Evolutionary conservation across 768 basidiomycete species (phyloP).

Genomic region (Mycena venus): DNA sequence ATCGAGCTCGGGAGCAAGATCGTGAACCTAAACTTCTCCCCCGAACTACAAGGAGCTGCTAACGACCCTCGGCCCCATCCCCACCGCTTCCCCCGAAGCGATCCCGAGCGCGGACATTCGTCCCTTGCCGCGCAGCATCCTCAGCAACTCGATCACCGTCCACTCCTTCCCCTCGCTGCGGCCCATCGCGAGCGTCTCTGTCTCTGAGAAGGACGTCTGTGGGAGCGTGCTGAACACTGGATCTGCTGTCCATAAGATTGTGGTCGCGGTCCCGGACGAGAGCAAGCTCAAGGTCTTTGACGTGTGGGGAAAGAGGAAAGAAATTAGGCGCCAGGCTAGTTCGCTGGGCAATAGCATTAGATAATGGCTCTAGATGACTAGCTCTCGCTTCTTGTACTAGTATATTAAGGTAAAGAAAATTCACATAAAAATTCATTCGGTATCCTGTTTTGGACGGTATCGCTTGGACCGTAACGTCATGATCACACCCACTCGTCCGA

Average conservation of each 20-base stretch:
- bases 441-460: not conserved
- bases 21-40: slow-evolving; percentile 79
- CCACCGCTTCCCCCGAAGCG: slow-evolving; percentile 27
- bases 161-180: slow-evolving; percentile 73
- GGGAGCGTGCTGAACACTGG: slow-evolving; percentile 69
- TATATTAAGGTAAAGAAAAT: no score
- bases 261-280: slow-evolving; percentile 74
- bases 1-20: slow-evolving; percentile 71
- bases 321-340: slow-evolving; percentile 43
- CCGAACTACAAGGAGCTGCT: slow-evolving; percentile 88
- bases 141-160: slow-evolving; percentile 57
- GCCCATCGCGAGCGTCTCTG: slow-evolving; percentile 59
- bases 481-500: not conserved
- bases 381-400: not conserved
- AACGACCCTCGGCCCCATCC: slow-evolving; percentile 74
- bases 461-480: not conserved
- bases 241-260: slow-evolving; percentile 47
- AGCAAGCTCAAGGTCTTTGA: slow-evolving; percentile 77
- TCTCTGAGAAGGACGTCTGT: slow-evolving; percentile 65
- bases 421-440: not conserved
- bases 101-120: not conserved
- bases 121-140: slow-evolving; percentile 33
- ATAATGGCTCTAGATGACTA: not conserved
- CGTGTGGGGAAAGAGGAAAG: slow-evolving; percentile 62
- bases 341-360: slow-evolving; percentile 35